Evolutionary conservation across 2,329 filamentous ascomycete species (phyloP), one percentile per base, ranked within the genome.

Genomic region (Penicillium sp.): DNA sequence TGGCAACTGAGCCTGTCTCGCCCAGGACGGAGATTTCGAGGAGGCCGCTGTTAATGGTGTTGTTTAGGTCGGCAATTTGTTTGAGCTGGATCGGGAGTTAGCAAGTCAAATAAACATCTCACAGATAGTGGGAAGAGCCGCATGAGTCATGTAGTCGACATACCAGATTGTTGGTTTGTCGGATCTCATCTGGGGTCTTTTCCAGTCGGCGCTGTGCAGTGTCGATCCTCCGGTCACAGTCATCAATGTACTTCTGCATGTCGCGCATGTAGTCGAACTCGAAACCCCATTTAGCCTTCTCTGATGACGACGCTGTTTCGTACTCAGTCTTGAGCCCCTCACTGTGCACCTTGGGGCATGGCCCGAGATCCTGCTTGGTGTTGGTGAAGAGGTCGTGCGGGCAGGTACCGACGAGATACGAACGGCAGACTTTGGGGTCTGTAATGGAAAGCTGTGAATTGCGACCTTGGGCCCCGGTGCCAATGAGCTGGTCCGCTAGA

Each of bases 371-470:
- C 81, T 97, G 92, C 78, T 97, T 97, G 39, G 94, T 99, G 77
- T 99, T 99, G 60, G 93, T 99, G 82, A 99, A 99, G 68, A 99
- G 90, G 71, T 99, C 94, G 80, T 97, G 93, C 1, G 94, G 94
- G 73, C 94, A 99, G 52, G 90, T 95, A 64, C 94, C 94, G 56
- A 85, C 91, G 43, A 99, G 84, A 73, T 93, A 97, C 15, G 92
- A 97, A 49, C 91, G 90, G 79, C 94, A 99, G 64, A 96, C 90
- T 76, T 96, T 97, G 47, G 89, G 83, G 73, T 97, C 94, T 53
- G 86, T 94, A 65, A 99, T 88, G 58, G 88, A 88, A 63, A 97
- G 84, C 72, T 96, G 89, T 32, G 89, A 84, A 62, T 86, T 85
- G 77, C 88, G 89, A 42, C 87, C 87, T 52, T 84, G 80, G 52